Percentiles rank a stretch among this genome's conserved stretches.
Conservation (phyloP, 352 stramenopile genomes). For the Globisporangium parvum region DNA sequence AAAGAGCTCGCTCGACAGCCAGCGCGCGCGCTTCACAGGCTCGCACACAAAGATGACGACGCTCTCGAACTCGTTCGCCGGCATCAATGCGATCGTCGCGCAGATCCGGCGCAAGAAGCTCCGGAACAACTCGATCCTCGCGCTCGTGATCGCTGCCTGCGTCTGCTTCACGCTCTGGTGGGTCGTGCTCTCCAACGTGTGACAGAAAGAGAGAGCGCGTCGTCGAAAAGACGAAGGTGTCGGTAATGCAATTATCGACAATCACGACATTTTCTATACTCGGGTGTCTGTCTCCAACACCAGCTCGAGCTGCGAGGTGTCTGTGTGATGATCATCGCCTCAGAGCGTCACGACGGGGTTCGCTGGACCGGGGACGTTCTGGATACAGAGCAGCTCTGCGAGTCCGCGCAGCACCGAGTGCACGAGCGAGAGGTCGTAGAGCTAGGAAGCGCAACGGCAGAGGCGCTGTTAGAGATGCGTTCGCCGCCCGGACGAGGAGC, state of each 20-base stretch:
- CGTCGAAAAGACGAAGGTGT: too few species aligned
- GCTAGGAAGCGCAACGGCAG: constrained; percentile 17
- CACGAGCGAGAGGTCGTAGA: constrained; percentile 44
- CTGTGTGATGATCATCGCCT: too few species aligned
- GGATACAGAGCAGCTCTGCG: constrained; percentile 37
- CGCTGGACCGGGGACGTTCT: constrained; percentile 25
- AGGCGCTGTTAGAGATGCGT: too few species aligned
- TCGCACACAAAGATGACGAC: constrained; percentile 79
- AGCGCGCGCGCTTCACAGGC: constrained; percentile 84
- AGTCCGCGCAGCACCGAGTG: constrained; percentile 38
- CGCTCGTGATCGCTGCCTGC: constrained; percentile 93
- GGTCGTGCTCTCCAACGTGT: constrained; percentile 72
- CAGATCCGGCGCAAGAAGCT: constrained; percentile 95
- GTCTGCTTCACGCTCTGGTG: constrained; percentile 97
- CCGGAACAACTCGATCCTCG: constrained; percentile 96
- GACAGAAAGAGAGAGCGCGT: too few species aligned
- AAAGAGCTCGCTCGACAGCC: constrained; percentile 85
- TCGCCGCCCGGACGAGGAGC: too few species aligned
- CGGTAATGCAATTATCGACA: too few species aligned
- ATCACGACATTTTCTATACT: too few species aligned
- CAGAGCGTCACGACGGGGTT: constrained; percentile 39
- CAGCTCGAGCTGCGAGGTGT: too few species aligned
- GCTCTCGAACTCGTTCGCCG: constrained; percentile 89
- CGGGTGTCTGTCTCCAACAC: too few species aligned
- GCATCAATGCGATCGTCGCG: constrained; percentile 95